phyloP scores from a whole-genome alignment of 768 basidiomycete species.

The Psilocybe azurescens region DNA sequence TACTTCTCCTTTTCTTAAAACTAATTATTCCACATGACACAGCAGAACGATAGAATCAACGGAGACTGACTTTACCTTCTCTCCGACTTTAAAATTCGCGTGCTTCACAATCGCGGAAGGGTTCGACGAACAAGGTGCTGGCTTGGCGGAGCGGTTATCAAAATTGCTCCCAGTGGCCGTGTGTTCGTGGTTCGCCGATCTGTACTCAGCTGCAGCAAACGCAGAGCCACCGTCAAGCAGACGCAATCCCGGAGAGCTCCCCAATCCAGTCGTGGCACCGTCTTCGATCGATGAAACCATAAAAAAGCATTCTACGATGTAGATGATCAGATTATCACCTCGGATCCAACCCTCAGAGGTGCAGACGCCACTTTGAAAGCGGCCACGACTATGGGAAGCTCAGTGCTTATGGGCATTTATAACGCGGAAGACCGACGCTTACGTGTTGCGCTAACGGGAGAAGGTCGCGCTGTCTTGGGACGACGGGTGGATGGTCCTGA shows the following conservation, averaged over 20 bases:
- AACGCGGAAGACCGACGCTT: not conserved
- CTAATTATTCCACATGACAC: not conserved
- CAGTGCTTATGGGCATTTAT: not conserved
- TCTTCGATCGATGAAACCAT: not conserved
- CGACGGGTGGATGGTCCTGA: not conserved
- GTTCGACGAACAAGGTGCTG: not conserved
- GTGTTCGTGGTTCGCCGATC: not conserved
- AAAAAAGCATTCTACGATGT: not conserved
- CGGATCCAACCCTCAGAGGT: not conserved
- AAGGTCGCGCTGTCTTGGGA: not conserved
- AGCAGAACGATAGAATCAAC: not conserved
- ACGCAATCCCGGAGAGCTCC: slow-evolving; percentile 6
- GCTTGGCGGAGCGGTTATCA: not conserved
- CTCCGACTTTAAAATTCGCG: not conserved
- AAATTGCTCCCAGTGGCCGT: not conserved
- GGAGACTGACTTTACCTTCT: not conserved
- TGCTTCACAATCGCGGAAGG: not conserved
- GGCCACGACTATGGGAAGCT: not conserved
- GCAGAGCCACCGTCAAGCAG: not conserved
- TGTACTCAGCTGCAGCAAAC: slow-evolving; percentile 1
- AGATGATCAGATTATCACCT: not conserved
- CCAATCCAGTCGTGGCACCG: not conserved
- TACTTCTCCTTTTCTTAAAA: no score
- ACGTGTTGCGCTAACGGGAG: not conserved
- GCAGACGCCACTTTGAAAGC: not conserved